Conservation (phyloP, 192 early-diverging fungal genomes). For the Coemansia sp. region DNA sequence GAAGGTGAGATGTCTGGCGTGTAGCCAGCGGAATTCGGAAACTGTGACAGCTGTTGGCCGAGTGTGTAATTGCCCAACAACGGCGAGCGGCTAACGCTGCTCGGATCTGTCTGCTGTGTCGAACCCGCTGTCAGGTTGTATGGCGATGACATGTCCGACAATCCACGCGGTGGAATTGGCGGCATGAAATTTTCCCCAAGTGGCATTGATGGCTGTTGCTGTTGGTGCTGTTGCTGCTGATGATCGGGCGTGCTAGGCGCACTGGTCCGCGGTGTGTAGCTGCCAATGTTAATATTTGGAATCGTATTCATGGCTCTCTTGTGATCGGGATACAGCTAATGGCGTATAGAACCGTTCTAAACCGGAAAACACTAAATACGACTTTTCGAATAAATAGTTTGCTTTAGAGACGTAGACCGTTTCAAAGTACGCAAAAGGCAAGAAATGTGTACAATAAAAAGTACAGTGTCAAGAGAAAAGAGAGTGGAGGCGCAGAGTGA, state of each 20-base stretch:
- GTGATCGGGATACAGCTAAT: not conserved
- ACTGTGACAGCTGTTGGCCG: conserved; percentile 5
- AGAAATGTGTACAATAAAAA: not conserved
- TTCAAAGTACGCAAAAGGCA: not conserved
- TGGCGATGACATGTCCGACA: conserved; percentile 1
- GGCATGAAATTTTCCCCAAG: not conserved
- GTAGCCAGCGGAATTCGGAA: not conserved
- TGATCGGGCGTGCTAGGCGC: not conserved
- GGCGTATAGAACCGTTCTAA: too few species aligned
- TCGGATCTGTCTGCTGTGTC: not conserved
- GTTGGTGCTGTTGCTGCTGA: too few species aligned
- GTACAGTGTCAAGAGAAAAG: conserved; percentile 1
- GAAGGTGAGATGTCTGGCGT: not conserved
- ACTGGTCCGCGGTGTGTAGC: not conserved
- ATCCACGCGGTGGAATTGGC: not conserved
- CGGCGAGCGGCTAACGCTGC: not conserved
- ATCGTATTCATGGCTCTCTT: conserved; percentile 9
- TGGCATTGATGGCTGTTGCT: not conserved
- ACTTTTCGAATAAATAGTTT: not conserved
- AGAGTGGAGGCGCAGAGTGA: not conserved
- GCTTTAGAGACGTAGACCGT: not conserved
- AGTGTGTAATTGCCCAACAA: not conserved
- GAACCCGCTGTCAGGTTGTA: not conserved
- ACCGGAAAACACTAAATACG: not conserved
- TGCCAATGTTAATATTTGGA: conserved; percentile 5